These are phyloP conservation scores for Letharia columbiana DNA, from an alignment of 495 filamentous ascomycete genomes.

Conservation along the genomic window DNA sequence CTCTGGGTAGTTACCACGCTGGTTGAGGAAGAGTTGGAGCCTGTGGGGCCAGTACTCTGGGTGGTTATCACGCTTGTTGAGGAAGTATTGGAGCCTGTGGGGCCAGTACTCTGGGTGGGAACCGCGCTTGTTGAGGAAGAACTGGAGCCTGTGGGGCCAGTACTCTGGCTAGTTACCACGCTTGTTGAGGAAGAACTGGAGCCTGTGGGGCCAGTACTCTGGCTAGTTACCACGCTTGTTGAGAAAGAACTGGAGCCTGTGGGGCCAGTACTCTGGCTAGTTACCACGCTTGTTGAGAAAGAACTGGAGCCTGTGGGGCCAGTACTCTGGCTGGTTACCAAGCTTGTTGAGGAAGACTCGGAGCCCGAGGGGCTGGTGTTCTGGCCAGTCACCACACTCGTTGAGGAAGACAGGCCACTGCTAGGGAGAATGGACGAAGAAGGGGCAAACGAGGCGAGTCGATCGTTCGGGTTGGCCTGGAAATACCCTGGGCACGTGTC, in stretches of 20 bases:
- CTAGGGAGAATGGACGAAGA: neutral
- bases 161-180: too few relatives aligned
- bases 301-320: neutral
- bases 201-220: too few relatives aligned
- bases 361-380: neutral
- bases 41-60: neutral
- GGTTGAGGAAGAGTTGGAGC: neutral
- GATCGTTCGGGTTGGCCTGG: neutral
- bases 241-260: neutral
- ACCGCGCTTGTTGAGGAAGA: too few relatives aligned
- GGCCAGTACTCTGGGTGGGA: neutral
- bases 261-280: neutral
- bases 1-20: neutral
- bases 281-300: neutral
- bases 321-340: too few relatives aligned
- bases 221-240: too few relatives aligned
- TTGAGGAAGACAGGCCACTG: neutral
- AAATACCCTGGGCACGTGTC: neutral
- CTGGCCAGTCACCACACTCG: neutral
- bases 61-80: neutral
- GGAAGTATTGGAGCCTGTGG: neutral
- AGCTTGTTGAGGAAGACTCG: neutral
- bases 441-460: neutral
- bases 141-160: too few relatives aligned
- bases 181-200: too few relatives aligned